These are phyloP conservation scores for Colletotrichum sidae DNA, from an alignment of 2,329 filamentous ascomycete species.

Conservation along the genomic window DNA sequence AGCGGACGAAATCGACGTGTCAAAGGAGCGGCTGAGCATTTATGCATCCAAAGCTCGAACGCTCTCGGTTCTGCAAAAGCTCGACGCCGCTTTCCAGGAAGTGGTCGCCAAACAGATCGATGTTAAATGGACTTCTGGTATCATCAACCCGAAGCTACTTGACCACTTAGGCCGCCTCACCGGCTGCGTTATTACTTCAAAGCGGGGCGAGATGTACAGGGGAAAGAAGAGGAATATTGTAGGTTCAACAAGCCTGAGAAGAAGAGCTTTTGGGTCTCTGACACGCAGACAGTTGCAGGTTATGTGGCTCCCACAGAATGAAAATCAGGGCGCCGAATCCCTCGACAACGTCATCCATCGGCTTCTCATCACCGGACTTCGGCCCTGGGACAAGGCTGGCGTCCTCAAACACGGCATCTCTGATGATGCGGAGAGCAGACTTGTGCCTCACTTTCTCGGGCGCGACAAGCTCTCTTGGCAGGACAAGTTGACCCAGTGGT, in stretches of 20 bases:
- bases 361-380: slow-evolving; percentile 29
- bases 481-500: slow-evolving; percentile 30
- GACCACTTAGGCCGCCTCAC: slow-evolving; percentile 53
- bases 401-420: neutral
- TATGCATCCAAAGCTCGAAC: slow-evolving; percentile 49
- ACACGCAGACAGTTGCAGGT: no score
- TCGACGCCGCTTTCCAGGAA: slow-evolving; percentile 21
- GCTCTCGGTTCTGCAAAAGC: slow-evolving; percentile 48
- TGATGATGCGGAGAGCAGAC: slow-evolving; percentile 1
- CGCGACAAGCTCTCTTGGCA: slow-evolving; percentile 35
- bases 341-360: slow-evolving; percentile 29
- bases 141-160: slow-evolving; percentile 43
- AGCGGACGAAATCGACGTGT: slow-evolving; percentile 46
- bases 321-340: no score
- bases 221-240: no score
- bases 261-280: neutral
- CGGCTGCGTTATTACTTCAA: slow-evolving; percentile 36
- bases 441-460: slow-evolving; percentile 1
- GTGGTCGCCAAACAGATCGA: slow-evolving; percentile 41
- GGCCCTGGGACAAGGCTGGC: slow-evolving; percentile 2
- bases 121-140: slow-evolving; percentile 40
- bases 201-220: no score
- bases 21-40: slow-evolving; percentile 47
- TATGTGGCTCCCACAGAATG: no score
- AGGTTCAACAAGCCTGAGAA: slow-evolving; percentile 17